Base-by-base conservation (phyloP, 1,139 yeast genomes). In the Protomyces inundatus region DNA sequence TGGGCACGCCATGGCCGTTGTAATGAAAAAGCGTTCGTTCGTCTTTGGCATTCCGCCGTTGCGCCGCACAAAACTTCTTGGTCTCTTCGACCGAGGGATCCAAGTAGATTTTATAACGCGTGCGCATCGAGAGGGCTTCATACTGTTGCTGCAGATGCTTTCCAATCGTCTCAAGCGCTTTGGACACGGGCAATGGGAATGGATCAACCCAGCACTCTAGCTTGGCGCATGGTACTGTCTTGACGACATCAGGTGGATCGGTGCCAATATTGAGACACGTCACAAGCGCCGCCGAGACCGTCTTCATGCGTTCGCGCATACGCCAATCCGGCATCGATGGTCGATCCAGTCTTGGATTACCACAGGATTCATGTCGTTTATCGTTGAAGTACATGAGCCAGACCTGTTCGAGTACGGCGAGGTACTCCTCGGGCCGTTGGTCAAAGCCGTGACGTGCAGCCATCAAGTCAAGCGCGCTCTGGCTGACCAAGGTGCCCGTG, bases 1-100 rank as follows among this genome's bases (percentile, higher is more conserved):
- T 90, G 0, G 99, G 99, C 1, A 93, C 99, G 16, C 99, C 99
- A 73, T 93, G 99, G 3, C 99, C 99, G 71, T 93, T 93, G 74
- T 95, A 93, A 73, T 95, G 98, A 74, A 93, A 93, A 62, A 93
- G 75, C 9, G 91, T 87, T 64, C 98, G 81, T 61, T 79, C 81
- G 14, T 93, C 98, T 72, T 93, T 88, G 3, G 98, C 96, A 65
- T 88, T 88, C 65, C 98, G 80, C 70, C 98, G 79, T 67, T 93
- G 77, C 0, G 95, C 87, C 70, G 89, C 88, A 73, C 98, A 91
- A 71, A 93, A 88, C 66, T 98, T 80, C 72, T 91, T 93, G 46
- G 91, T 88, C 72, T 93, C 99, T 73, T 93, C 98, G 32, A 91
- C 97, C 66, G 95, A 88, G 0, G 98, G 98, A 73, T 93, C 98